These are phyloP conservation scores for Aspergillus fructus DNA, from an alignment of 2,329 filamentous ascomycete species.

Conservation along the genomic window DNA sequence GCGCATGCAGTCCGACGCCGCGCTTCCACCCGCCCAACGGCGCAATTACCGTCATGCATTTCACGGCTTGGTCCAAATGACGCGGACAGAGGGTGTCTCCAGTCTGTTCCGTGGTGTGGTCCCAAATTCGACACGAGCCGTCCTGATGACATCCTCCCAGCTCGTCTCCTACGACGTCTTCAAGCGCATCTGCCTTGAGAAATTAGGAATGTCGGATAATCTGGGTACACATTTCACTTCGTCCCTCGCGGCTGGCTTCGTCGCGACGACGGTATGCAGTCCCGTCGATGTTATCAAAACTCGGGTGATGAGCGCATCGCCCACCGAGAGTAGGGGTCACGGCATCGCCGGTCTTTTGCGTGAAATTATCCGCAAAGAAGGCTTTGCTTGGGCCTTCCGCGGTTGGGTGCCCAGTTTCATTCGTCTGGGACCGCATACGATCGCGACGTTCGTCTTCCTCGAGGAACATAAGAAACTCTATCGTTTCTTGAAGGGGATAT, in stretches of 20 bases:
- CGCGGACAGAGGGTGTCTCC: constrained; percentile 73
- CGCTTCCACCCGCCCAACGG: constrained; percentile 69
- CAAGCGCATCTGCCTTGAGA: constrained; percentile 56
- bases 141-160: constrained; percentile 67
- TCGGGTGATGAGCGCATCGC: constrained; percentile 59
- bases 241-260: constrained; percentile 62
- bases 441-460: constrained; percentile 65
- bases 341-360: constrained; percentile 50
- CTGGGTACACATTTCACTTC: constrained; percentile 63
- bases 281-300: constrained; percentile 69
- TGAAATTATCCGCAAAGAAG: constrained; percentile 57
- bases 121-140: constrained; percentile 62
- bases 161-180: constrained; percentile 64
- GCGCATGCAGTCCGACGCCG: constrained; percentile 92
- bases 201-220: constrained; percentile 55
- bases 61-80: constrained; percentile 83
- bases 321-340: constrained; percentile 41
- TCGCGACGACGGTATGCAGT: constrained; percentile 66
- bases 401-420: constrained; percentile 69
- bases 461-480: constrained; percentile 69
- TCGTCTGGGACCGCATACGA: constrained; percentile 63
- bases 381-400: constrained; percentile 63
- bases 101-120: constrained; percentile 76
- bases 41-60: constrained; percentile 88
- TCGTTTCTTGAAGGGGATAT: constrained; percentile 40